phyloP scores from a whole-genome alignment of 192 early-diverging fungal genomes.

The Podila epigama region DNA sequence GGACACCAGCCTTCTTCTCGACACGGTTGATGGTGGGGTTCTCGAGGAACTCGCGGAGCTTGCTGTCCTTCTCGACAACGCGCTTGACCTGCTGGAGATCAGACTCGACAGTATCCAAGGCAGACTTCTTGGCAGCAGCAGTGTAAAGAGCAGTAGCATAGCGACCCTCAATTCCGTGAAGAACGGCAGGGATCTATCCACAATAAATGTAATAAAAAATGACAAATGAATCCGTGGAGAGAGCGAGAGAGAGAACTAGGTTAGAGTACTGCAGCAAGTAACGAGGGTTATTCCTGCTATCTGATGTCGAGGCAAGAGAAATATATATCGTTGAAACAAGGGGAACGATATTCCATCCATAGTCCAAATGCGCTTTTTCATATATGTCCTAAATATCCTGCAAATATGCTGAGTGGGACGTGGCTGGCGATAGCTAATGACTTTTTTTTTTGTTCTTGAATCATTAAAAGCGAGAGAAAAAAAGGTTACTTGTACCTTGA shows the following conservation, averaged over 20 bases:
- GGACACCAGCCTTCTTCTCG: constrained; percentile 80
- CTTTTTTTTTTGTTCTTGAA: too few species aligned
- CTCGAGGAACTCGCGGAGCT: constrained; percentile 77
- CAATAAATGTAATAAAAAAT: too few species aligned
- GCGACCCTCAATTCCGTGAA: constrained; percentile 95
- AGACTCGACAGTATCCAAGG: constrained; percentile 80
- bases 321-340: not conserved
- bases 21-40: constrained; percentile 86
- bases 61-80: constrained; percentile 75
- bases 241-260: not conserved
- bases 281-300: not conserved
- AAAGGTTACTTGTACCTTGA: constrained; percentile 40
- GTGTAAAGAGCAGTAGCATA: constrained; percentile 97
- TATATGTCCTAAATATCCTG: too few species aligned
- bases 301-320: not conserved
- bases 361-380: too few species aligned
- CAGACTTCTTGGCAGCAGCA: constrained; percentile 86
- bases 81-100: constrained; percentile 78
- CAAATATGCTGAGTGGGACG: too few species aligned
- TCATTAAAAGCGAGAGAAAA: too few species aligned
- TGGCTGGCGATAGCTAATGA: too few species aligned
- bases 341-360: not conserved
- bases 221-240: not conserved
- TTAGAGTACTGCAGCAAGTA: not conserved
- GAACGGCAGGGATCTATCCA: constrained; percentile 83